Conservation (phyloP, 2,329 filamentous ascomycete species). For the Claviceps sp. region DNA sequence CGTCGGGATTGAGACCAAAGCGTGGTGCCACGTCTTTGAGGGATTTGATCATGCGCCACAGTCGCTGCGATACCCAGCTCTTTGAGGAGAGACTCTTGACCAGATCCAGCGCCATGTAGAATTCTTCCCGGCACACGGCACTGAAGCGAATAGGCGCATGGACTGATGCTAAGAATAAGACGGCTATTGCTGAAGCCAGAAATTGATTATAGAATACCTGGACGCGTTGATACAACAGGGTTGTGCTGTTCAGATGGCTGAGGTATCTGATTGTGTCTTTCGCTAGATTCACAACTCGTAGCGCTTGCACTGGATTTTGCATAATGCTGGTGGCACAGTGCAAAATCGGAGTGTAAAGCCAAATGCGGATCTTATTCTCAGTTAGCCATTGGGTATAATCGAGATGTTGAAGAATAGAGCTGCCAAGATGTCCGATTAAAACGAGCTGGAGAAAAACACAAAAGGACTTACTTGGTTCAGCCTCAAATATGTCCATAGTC, state of each 20-base stretch:
- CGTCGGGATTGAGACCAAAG: conserved; percentile 41
- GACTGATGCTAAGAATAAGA: conserved; percentile 63
- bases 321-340: conserved; percentile 76
- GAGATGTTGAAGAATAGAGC: too few species aligned
- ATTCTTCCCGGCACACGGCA: conserved; percentile 55
- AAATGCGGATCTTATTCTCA: conserved; percentile 52
- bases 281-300: conserved; percentile 60
- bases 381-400: background rate
- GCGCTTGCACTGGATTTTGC: conserved; percentile 58
- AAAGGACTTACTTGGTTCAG: conserved; percentile 52
- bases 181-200: conserved; percentile 59
- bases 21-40: conserved; percentile 60
- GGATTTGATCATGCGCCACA: conserved; percentile 60
- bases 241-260: conserved; percentile 56
- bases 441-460: background rate
- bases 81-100: conserved; percentile 59
- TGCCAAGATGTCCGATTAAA: background rate
- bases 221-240: conserved; percentile 55
- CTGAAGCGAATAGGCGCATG: conserved; percentile 64
- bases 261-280: conserved; percentile 66
- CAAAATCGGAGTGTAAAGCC: conserved; percentile 76
- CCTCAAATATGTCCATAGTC: conserved; percentile 73
- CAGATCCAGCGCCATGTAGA: conserved; percentile 64
- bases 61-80: conserved; percentile 56
- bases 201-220: conserved; percentile 76